Evolutionary conservation across 179 eudicot genomes (phyloP), one percentile per base, ranked within the genome.

Genomic region (Actinidia chinensis): DNA sequence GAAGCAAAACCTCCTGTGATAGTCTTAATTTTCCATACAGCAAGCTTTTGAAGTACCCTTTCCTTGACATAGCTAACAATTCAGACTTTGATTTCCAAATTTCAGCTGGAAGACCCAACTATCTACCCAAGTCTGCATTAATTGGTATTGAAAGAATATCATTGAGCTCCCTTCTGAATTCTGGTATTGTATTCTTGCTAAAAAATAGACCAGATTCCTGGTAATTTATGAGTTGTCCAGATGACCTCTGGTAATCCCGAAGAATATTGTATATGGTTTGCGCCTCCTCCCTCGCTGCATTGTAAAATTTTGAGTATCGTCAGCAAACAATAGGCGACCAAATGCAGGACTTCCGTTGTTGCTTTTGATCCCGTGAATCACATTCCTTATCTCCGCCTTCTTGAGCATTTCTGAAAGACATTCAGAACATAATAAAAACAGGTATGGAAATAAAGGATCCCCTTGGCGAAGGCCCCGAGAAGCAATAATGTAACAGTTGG

Each of bases 11-110:
- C n/a, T 74, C 78, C 55, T 74, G 59, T 40, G 69, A 59, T 48
- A 74, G 12, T 1, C 46, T 60, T 75, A 12, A 59, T 58, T 25
- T 61, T 75, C 78, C 56, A 75, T 6, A 58, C 78, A 20, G 44
- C 8, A 2, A 6, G 8, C 12, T 6, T 22, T 8, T 18, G 17
- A 8, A 28, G 8, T 6, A 64, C 68, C 13, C n/a, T 12, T 6
- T 33, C 68, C 5, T 5, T 12, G 1, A 33, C 6, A 7, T 12
- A 64, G 0, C 3, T 1, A 14, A 64, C 68, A 33, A 11, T 5
- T 33, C 68, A 7, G 6, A 4, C 5, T 64, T 64, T 0, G 7
- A 8, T 15, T 8, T 28, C 8, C 68, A 46, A 4, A 64, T 8
- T n/a, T 25, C 46, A 12, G 68, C 43, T 12, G 43, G 46, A 13